Percentiles rank a stretch among this genome's conserved stretches.
Conservation (phyloP, 139 green algal species). For the Micractinium sp. region DNA sequence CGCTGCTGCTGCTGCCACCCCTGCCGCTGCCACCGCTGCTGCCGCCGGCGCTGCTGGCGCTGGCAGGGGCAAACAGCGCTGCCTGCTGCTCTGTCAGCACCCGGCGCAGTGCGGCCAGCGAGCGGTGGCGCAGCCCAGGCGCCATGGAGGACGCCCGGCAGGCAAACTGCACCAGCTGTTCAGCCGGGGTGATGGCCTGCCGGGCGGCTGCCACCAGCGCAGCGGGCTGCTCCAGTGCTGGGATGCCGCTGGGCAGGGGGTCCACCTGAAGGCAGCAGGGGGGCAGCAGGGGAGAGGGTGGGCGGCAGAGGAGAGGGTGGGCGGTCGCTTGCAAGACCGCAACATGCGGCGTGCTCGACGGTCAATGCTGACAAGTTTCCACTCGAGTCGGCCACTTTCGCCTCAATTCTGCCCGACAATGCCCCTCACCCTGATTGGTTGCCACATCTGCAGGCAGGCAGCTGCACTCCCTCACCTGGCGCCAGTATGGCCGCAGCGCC, state of each 20-base stretch:
- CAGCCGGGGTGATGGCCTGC: conserved; percentile 14
- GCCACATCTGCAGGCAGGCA: not conserved
- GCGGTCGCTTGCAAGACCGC: no score
- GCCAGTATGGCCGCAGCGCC: conserved; percentile 33
- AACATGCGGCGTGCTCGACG: no score
- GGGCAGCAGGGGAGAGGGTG: not conserved
- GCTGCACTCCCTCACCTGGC: not conserved
- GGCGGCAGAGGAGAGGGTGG: no score
- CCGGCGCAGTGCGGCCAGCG: conserved; percentile 34
- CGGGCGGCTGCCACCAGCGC: conserved; percentile 9
- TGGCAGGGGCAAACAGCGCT: not conserved
- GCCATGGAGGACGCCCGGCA: conserved; percentile 39
- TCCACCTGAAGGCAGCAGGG: conserved; percentile 33
- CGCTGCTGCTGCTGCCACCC: conserved; percentile 27
- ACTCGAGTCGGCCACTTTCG: no score
- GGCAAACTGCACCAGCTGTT: conserved; percentile 46
- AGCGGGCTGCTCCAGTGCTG: conserved; percentile 3
- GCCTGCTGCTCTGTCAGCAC: conserved; percentile 29
- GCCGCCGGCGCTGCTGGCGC: not conserved
- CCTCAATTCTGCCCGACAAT: no score
- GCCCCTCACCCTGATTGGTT: not conserved
- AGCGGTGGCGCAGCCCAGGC: conserved; percentile 30
- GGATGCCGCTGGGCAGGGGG: conserved; percentile 33
- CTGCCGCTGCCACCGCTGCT: conserved; percentile 28
- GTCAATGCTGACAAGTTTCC: no score